Conservation (phyloP, 176 grass and related monocot genomes). For the Phragmites australis region DNA sequence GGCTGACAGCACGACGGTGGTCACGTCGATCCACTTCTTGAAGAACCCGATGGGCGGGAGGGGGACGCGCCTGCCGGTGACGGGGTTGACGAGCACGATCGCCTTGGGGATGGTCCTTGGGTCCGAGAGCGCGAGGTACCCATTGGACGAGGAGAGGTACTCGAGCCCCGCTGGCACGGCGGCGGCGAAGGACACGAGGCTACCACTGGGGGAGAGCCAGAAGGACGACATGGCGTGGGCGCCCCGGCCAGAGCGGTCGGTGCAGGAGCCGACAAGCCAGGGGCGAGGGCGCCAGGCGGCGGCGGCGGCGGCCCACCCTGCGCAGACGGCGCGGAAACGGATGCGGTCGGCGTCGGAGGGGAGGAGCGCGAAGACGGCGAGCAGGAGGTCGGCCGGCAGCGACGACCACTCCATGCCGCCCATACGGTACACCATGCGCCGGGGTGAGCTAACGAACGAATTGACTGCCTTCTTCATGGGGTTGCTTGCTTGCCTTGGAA, state of each 20-base stretch:
- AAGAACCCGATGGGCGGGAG: conserved; percentile 53
- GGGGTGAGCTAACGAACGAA: not conserved
- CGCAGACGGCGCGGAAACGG: conserved; percentile 49
- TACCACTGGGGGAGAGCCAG: conserved; percentile 37
- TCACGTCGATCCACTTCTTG: conserved; percentile 44
- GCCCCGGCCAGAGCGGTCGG: conserved; percentile 31
- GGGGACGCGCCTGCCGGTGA: conserved; percentile 24
- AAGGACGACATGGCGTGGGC: conserved; percentile 34
- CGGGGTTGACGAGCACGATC: conserved; percentile 41
- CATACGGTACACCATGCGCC: not conserved
- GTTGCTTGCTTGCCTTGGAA: not conserved
- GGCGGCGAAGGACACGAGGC: conserved; percentile 39
- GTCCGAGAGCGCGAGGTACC: conserved; percentile 46
- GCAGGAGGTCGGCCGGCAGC: conserved; percentile 38
- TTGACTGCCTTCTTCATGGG: not conserved
- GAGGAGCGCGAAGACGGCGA: conserved; percentile 37
- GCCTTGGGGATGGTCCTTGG: conserved; percentile 30
- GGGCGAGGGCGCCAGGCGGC: conserved; percentile 43
- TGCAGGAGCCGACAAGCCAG: conserved; percentile 47
- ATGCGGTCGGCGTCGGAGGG: conserved; percentile 37
- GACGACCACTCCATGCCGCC: conserved; percentile 32
- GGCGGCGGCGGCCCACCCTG: conserved; percentile 29
- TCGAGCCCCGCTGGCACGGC: conserved; percentile 32
- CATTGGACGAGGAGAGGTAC: conserved; percentile 45
- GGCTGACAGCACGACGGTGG: conserved; percentile 43